Percentiles rank a stretch among this genome's conserved stretches.
Conservation (phyloP, 2,329 filamentous ascomycete genomes). For the Colletotrichum tropicale region DNA sequence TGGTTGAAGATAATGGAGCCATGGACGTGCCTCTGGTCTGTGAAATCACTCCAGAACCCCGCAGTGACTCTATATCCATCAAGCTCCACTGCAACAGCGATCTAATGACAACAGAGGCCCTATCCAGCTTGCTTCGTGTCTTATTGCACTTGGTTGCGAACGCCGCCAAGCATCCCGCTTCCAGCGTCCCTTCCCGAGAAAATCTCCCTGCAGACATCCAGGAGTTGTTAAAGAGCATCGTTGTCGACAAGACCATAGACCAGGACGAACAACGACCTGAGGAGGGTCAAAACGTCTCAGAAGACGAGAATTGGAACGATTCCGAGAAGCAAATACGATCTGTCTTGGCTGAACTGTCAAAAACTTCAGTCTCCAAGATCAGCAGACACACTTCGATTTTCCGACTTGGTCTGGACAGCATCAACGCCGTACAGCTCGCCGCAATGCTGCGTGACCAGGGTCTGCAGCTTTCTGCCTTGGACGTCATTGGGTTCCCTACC, state of each 20-base stretch:
- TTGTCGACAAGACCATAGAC: not conserved
- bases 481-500: slow-evolving; percentile 72
- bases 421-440: slow-evolving; percentile 82
- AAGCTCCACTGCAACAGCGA: slow-evolving; percentile 64
- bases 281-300: not conserved
- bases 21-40: slow-evolving; percentile 83
- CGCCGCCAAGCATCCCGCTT: slow-evolving; percentile 13
- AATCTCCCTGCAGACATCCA: slow-evolving; percentile 26
- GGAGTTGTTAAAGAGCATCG: slow-evolving; percentile 24
- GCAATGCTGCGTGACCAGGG: slow-evolving; percentile 66
- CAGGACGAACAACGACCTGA: not conserved
- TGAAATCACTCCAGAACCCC: slow-evolving; percentile 67
- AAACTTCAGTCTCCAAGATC: slow-evolving; percentile 42
- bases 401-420: slow-evolving; percentile 88
- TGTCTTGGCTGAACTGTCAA: slow-evolving; percentile 2
- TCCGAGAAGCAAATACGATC: slow-evolving; percentile 21
- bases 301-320: slow-evolving; percentile 13
- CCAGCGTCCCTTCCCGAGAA: slow-evolving; percentile 19
- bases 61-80: slow-evolving; percentile 58
- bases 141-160: not conserved
- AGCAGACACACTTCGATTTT: slow-evolving; percentile 74
- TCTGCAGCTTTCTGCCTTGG: slow-evolving; percentile 65
- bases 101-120: not conserved
- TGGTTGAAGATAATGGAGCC: slow-evolving; percentile 60
- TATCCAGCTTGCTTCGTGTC: not conserved